phyloP scores from a whole-genome alignment of 2,329 filamentous ascomycete species.

The Colletotrichum sp. region DNA sequence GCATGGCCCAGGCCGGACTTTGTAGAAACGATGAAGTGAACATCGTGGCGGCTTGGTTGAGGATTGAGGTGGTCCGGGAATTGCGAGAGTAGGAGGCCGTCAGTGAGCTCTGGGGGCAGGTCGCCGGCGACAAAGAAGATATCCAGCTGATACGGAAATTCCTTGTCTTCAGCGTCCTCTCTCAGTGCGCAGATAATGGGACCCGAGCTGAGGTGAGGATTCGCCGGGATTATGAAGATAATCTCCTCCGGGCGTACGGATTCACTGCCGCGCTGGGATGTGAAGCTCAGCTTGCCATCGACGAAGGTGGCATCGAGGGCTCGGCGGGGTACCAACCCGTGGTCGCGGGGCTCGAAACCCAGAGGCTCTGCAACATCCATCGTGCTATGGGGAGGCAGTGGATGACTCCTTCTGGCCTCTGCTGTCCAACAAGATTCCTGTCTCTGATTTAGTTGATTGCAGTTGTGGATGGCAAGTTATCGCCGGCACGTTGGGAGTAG shows the following conservation, averaged over 20 bases:
- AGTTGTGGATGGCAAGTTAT: background rate
- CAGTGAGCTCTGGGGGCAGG: conserved; percentile 41
- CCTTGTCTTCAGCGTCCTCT: conserved; percentile 33
- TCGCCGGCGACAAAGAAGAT: conserved; percentile 31
- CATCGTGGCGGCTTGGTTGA: conserved; percentile 17
- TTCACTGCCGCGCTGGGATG: background rate
- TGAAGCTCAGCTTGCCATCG: conserved; percentile 16
- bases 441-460: background rate
- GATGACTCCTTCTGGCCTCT: background rate
- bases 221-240: conserved; percentile 24
- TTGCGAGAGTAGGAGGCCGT: conserved; percentile 37
- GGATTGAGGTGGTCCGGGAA: conserved; percentile 43
- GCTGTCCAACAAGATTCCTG: background rate
- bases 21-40: conserved; percentile 73
- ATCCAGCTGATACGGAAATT: conserved; percentile 31
- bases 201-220: background rate
- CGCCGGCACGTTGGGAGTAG: background rate
- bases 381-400: background rate
- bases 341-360: conserved; percentile 8
- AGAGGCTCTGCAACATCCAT: background rate
- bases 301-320: conserved; percentile 11
- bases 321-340: conserved; percentile 7
- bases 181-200: conserved; percentile 42
- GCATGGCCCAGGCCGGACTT: conserved; percentile 68
- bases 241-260: conserved; percentile 26